Evolutionary conservation across 371 early-diverging fungal species (phyloP).

Genomic region (Batrachochytrium dendrobatidis): DNA sequence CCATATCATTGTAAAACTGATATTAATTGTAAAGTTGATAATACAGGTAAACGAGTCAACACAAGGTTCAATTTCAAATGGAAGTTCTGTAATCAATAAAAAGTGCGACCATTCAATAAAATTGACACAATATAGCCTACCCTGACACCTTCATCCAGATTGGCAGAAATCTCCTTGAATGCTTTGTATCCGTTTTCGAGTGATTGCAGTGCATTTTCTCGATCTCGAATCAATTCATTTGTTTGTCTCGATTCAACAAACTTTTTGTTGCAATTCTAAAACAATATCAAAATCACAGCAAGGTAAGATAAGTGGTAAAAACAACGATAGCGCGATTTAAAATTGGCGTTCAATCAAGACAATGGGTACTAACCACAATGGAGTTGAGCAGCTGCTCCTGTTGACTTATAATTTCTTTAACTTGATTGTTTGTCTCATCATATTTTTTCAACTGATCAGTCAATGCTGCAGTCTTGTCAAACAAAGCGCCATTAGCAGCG

Average conservation of each 20-base stretch:
- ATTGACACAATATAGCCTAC: no score
- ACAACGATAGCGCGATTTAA: background rate
- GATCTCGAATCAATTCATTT: slow-evolving; percentile 41
- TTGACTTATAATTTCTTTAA: slow-evolving; percentile 50
- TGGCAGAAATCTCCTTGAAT: slow-evolving; percentile 57
- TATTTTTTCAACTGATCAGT: slow-evolving; percentile 57
- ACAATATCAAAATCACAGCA: background rate
- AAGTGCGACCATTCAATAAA: background rate
- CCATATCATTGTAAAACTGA: slow-evolving; percentile 67
- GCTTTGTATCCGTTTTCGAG: slow-evolving; percentile 59
- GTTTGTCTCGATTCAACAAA: slow-evolving; percentile 50
- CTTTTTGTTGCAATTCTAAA: slow-evolving; percentile 50
- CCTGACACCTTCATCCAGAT: slow-evolving; percentile 61
- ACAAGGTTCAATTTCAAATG: background rate
- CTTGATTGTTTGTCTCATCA: slow-evolving; percentile 46
- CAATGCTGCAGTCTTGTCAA: slow-evolving; percentile 48
- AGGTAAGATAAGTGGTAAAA: background rate
- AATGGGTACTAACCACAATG: slow-evolving; percentile 34
- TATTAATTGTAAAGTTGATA: background rate
- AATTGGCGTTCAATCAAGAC: background rate
- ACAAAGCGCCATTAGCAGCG: background rate
- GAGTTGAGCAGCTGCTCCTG: slow-evolving; percentile 56
- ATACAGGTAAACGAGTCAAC: no score
- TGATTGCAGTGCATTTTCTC: slow-evolving; percentile 61
- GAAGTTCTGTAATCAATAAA: background rate